These are phyloP conservation scores for Aspergillus kassunensis DNA, from an alignment of 495 filamentous ascomycete genomes.

Conservation along the genomic window DNA sequence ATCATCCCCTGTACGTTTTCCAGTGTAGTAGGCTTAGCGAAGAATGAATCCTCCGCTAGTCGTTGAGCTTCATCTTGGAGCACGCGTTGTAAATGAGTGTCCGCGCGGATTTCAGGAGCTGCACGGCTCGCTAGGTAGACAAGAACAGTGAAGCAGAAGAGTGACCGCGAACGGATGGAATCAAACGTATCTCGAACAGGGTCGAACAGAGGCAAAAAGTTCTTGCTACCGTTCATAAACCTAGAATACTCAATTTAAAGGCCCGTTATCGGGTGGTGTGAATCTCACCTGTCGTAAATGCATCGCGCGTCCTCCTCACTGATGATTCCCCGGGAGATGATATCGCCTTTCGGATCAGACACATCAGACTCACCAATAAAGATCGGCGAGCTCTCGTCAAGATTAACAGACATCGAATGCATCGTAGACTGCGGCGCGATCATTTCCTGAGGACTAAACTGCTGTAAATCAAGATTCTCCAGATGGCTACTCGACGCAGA, in stretches of 20 bases:
- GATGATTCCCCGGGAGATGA: constrained; percentile 39
- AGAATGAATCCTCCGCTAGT: constrained; percentile 42
- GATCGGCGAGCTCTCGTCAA: constrained; percentile 35
- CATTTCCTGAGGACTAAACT: constrained; percentile 41
- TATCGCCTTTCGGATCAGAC: constrained; percentile 32
- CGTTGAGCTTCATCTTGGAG: constrained; percentile 42
- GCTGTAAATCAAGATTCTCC: constrained; percentile 33
- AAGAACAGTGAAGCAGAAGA: constrained; percentile 44
- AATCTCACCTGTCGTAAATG: constrained; percentile 42
- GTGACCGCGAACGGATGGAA: constrained; percentile 38
- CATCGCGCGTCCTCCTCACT: constrained; percentile 37
- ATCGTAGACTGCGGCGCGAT: constrained; percentile 39
- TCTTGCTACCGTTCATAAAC: constrained; percentile 39
- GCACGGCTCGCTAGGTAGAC: constrained; percentile 41
- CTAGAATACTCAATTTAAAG: constrained; percentile 11
- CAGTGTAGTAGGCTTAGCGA: constrained; percentile 40
- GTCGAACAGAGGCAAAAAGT: constrained; percentile 38
- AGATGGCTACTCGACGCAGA: constrained; percentile 1
- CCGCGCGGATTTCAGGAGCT: constrained; percentile 32
- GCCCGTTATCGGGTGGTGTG: too few relatives aligned
- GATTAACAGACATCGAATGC: constrained; percentile 43
- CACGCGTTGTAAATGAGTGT: constrained; percentile 41
- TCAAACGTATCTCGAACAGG: constrained; percentile 44
- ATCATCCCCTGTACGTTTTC: constrained; percentile 45
- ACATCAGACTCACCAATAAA: constrained; percentile 35